Base-by-base conservation (phyloP, 2,329 filamentous ascomycete species). In the Venturia effusa region DNA sequence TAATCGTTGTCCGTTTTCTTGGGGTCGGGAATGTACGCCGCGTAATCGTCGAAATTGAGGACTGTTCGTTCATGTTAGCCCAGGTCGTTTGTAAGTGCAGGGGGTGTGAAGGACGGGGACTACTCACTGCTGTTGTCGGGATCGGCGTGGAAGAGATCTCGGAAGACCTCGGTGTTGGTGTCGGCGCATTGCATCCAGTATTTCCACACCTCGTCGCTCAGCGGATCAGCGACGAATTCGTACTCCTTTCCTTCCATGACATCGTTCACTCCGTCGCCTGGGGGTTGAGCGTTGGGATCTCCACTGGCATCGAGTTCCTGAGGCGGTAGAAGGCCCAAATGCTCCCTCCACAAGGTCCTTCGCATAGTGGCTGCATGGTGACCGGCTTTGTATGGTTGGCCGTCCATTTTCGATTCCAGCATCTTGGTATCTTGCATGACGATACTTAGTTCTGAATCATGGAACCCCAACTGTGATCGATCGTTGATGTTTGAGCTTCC, bases 401-500 rank as follows among this genome's bases (percentile, higher is more conserved):
- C 92, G 68, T 89, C 82, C 91, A 97, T 96, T 30, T 75, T 84
- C 5, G 84, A 91, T 8, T 84, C 79, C 1, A 97, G 77, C 5
- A 78, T 81, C 10, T 86, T 86, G 0, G 84, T 88, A 72, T 97
- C 93, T 70, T 95, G 88, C 82, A 97, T 89, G 57, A 97, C 86
- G 63, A 97, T 89, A 45, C 89, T 88, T 45, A 97, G 83, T 74
- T 97, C 93, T 60, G 89, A 94, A 74, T 97, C 93, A 74, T 96
- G 93, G 69, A 88, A 84, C 17, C 93, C 93, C 5, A 94, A 78
- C 75, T 96, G 92, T 61, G 90, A 86, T 63, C 93, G 88, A 73
- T 97, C 93, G 74, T 97, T 97, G 70, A 97, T 81, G 75, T 97
- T 97, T 67, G 89, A 90, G 32, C 88, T 92, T 22, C 91, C 91